Evolutionary conservation across 2,329 filamentous ascomycete species (phyloP), one percentile per base, ranked within the genome.

Genomic region (Colletotrichum plurivorum): DNA sequence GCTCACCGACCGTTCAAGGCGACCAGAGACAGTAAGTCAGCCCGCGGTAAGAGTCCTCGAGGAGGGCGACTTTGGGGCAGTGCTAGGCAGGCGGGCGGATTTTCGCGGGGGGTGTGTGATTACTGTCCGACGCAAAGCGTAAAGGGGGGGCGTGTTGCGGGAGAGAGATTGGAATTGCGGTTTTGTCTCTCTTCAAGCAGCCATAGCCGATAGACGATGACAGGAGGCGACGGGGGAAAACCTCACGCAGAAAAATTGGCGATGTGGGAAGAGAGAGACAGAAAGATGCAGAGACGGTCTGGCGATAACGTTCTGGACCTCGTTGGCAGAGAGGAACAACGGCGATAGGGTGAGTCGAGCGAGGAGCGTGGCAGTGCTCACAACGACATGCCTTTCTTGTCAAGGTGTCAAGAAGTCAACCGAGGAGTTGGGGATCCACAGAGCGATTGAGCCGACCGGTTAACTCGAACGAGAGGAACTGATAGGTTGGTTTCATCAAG

Each of bases 351-450:
- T 62, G 13, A 43, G 41, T 43, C 41, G 41, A 43, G 31, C 41
- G 41, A 43, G 1, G 46, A 69, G 43, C 5, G 62, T 69, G 67
- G 67, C 67, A 69, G 67, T 69, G 67, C 63, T 67, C 67, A 61
- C 63, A 67, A 48, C 62, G 62, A 69, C 62, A 67, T 69, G 67
- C 67, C 67, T 66, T 69, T 69, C 62, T 61, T 61, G 51, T 62
- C 62, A 67, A 69, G 67, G 31, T 36, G 31, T 63, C 62, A 48
- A 56, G 56, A 67, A 39, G 62, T 67, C 63, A 61, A 61, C 43
- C 67, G 63, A 69, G 62, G 56, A 51, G 31, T 9, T 36, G 31
- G 31, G 31, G 31, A 36, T 36, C 31, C 31, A 12, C 31, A 36
- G 10, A 36, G 31, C 31, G 31, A 36, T 36, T 36, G 31, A 36